Evolutionary conservation across 2,329 filamentous ascomycete species (phyloP), one percentile per base, ranked within the genome.

Genomic region (Bipolaris cookei): DNA sequence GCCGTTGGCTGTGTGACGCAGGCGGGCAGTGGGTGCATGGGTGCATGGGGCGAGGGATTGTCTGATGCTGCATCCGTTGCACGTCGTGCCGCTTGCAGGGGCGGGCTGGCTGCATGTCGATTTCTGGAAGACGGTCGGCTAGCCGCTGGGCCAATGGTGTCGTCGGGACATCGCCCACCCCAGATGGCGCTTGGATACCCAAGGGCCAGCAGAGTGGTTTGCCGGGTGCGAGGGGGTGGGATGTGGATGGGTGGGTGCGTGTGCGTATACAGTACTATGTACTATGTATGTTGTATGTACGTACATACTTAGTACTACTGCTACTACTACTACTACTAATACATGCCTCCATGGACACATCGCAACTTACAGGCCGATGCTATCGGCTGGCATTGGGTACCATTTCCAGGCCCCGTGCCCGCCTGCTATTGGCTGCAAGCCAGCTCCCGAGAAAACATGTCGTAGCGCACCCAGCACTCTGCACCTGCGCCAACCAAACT

Each of bases 121-220:
- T 71, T 72, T 73, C 71, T 73, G 71, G 69, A 74, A 74, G 68
- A 64, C 67, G 65, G 59, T 74, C 65, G 66, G 64, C 58, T 67
- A 52, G 47, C 30, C 32, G 23, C 28, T 18, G 49, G 57, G 56
- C 69, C 65, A 71, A 73, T 72, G 23, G 57, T 21, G 32, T 48
- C 38, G 3, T 30, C 56, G 58, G 21, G 57, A 38, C 57, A 55
- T 58, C 61, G 63, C 57, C 66, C 65, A 63, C 68, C 67, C 69
- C 67, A 68, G 70, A 74, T 73, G 66, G 69, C 66, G 68, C 70
- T 69, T 70, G 66, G 61, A 48, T 58, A 57, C 59, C 66, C 64
- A 65, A 65, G 67, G 63, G 66, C 68, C 68, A 70, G 67, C 68
- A 56, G 63, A 61, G 66, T 67, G 69, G 69, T 70, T 70, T 69